These are phyloP conservation scores for Phytophthora niederhauseri DNA, from an alignment of 352 stramenopile species.

Conservation along the genomic window DNA sequence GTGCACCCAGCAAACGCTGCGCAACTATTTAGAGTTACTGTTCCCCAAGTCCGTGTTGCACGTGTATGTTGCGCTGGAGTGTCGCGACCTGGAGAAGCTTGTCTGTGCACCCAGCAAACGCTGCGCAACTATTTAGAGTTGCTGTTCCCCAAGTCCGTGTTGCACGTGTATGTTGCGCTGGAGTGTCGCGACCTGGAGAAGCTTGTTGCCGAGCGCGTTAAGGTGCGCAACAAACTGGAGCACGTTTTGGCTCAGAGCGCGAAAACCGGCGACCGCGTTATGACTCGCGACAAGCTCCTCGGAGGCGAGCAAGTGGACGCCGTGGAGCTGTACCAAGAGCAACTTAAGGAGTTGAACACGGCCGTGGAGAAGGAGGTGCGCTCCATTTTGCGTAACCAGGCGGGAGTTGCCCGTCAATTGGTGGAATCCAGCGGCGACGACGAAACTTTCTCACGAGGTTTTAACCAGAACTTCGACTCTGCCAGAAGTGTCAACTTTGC, in stretches of 20 bases:
- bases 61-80: constrained; percentile 82
- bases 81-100: constrained; percentile 73
- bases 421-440: constrained; percentile 53
- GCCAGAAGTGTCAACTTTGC: constrained; percentile 34
- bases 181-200: constrained; percentile 81
- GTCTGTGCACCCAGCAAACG: constrained; percentile 83
- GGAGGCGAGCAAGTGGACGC: constrained; percentile 66
- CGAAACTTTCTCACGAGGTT: constrained; percentile 17
- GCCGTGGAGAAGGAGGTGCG: constrained; percentile 84
- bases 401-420: constrained; percentile 60
- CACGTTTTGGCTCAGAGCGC: constrained; percentile 64
- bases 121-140: constrained; percentile 79
- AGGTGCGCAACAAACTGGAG: constrained; percentile 75
- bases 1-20: constrained; percentile 74
- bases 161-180: constrained; percentile 75
- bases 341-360: constrained; percentile 75
- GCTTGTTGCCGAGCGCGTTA: constrained; percentile 67
- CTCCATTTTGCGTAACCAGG: constrained; percentile 69
- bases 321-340: constrained; percentile 70
- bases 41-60: constrained; percentile 74
- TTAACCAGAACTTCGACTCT: constrained; percentile 36
- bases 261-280: constrained; percentile 63
- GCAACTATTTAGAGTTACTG: constrained; percentile 77
- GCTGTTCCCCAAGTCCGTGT: constrained; percentile 72
- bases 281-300: constrained; percentile 43